Evolutionary conservation across 495 filamentous ascomycete genomes (phyloP).

Genomic region (Trichoderma reesei): DNA sequence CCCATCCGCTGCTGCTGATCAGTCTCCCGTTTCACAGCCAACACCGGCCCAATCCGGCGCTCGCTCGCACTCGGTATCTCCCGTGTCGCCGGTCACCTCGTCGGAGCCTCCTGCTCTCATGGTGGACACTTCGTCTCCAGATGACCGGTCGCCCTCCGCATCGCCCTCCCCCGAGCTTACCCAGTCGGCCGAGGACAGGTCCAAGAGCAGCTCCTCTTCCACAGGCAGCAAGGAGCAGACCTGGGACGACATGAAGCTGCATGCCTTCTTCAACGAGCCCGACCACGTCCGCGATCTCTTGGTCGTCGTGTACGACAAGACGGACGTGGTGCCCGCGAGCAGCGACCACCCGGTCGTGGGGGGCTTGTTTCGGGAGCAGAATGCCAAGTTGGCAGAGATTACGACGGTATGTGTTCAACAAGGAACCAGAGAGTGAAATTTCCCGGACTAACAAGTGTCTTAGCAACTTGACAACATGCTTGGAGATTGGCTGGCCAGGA

Average conservation of each 20-base stretch:
- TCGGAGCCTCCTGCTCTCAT: slow-evolving; percentile 50
- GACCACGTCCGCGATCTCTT: slow-evolving; percentile 87
- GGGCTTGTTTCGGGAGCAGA: slow-evolving; percentile 75
- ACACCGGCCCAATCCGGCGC: not conserved
- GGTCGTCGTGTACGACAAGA: slow-evolving; percentile 84
- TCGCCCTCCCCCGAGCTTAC: slow-evolving; percentile 59
- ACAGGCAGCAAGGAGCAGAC: slow-evolving; percentile 35
- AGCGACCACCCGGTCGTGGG: slow-evolving; percentile 77
- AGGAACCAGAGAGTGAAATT: not conserved
- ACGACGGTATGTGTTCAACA: slow-evolving; percentile 45
- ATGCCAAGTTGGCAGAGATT: slow-evolving; percentile 70
- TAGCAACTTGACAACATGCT: slow-evolving; percentile 76
- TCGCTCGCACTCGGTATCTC: slow-evolving; percentile 62
- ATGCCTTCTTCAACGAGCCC: slow-evolving; percentile 84
- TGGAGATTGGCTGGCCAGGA: slow-evolving; percentile 67
- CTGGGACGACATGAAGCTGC: slow-evolving; percentile 79
- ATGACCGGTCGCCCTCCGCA: slow-evolving; percentile 49
- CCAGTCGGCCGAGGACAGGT: slow-evolving; percentile 34
- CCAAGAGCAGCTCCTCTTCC: slow-evolving; percentile 17
- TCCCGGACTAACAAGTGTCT: slow-evolving; percentile 14
- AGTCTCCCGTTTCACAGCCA: not conserved
- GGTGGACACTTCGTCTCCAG: slow-evolving; percentile 56
- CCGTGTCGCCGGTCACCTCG: slow-evolving; percentile 45
- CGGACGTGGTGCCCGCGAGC: slow-evolving; percentile 61
- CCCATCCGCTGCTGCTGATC: slow-evolving; percentile 3